These are phyloP conservation scores for Ramularia collo-cygni DNA, from an alignment of 2,329 filamentous ascomycete species.

Conservation along the genomic window DNA sequence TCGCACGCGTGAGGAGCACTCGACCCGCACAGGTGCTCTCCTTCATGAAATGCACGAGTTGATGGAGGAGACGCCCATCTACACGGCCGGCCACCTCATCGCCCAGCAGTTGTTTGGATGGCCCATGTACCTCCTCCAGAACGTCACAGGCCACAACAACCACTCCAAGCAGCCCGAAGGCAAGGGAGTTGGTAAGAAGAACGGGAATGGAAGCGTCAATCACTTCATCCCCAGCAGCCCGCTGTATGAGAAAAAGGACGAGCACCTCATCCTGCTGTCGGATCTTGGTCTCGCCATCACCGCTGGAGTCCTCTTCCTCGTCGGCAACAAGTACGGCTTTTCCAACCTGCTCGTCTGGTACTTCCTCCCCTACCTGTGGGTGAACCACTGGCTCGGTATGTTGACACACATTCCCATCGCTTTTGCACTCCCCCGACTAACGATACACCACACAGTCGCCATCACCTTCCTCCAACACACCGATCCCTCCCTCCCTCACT, in stretches of 20 bases:
- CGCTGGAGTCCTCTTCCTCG: conserved; percentile 54
- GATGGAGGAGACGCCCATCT: conserved; percentile 87
- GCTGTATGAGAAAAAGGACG: conserved; percentile 85
- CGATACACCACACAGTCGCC: conserved; percentile 60
- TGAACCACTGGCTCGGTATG: conserved; percentile 98
- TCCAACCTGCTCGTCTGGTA: conserved; percentile 91
- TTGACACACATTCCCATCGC: conserved; percentile 18
- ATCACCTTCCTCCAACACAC: conserved; percentile 98
- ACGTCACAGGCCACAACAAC: conserved; percentile 93
- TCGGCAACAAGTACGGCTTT: conserved; percentile 75
- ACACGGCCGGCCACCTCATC: conserved; percentile 66
- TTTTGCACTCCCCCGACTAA: conserved; percentile 3
- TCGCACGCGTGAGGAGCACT: conserved; percentile 76
- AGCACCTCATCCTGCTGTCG: conserved; percentile 76
- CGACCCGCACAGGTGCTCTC: conserved; percentile 64
- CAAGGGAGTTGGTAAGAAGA: conserved; percentile 84
- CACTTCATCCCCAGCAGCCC: conserved; percentile 88
- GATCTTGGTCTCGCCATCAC: conserved; percentile 68
- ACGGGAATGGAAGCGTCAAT: conserved; percentile 81
- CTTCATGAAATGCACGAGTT: conserved; percentile 81
- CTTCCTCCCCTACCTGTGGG: conserved; percentile 89
- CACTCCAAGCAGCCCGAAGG: conserved; percentile 88
- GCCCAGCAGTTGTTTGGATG: conserved; percentile 86
- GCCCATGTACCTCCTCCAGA: conserved; percentile 84
- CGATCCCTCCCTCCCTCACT: conserved; percentile 88